Base-by-base conservation (phyloP, 2,329 filamentous ascomycete species). In the Purpureocillium takamizusanense region DNA sequence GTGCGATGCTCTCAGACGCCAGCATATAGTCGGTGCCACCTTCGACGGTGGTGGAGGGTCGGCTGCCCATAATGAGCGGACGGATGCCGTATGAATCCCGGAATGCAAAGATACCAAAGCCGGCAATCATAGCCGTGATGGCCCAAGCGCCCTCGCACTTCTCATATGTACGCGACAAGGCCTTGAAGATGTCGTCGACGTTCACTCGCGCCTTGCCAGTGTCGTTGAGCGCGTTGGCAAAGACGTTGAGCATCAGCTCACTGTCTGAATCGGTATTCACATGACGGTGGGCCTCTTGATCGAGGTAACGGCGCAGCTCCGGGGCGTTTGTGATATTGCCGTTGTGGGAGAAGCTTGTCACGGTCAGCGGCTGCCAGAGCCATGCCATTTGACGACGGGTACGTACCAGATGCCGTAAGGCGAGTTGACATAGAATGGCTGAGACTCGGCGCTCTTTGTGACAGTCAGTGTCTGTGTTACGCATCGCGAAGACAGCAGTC, bases 221-320 rank as follows among this genome's bases (percentile, higher is more conserved):
- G 62, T 87, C 79, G 48, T 83, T 82, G 35, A 92, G 73, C 57
- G 85, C 83, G 57, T 85, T 78, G 17, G 88, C 89, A 50, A 90
- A 94, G 49, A 94, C 75, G 61, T 95, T 95, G 44, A 95, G 71
- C 69, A 55, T 36, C 18, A 56, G 51, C 33, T 94, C 88, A 49
- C 81, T 87, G 63, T 94, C 87, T 41, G 82, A 88, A 53, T 94
- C 86, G 21, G 87, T 89, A 63, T 94, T 95, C 68, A 92, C 84
- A 59, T 94, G 87, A 48, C 86, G 76, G 55, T 86, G 86, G 7
- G 84, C 86, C 47, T 85, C 83, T 46, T 80, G 67, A 52, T 94
- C 86, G 35, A 94, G 70, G 55, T 80, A 86, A 43, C 69, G 63
- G 57, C 76, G 78, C 35, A 94, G 68, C 37, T 84, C 78, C 2